A percentile compares a stretch with the other conserved stretches of the same genome.
phyloP scores from a whole-genome alignment of 371 early-diverging fungal species.

The Syncephalastrum monosporum region DNA sequence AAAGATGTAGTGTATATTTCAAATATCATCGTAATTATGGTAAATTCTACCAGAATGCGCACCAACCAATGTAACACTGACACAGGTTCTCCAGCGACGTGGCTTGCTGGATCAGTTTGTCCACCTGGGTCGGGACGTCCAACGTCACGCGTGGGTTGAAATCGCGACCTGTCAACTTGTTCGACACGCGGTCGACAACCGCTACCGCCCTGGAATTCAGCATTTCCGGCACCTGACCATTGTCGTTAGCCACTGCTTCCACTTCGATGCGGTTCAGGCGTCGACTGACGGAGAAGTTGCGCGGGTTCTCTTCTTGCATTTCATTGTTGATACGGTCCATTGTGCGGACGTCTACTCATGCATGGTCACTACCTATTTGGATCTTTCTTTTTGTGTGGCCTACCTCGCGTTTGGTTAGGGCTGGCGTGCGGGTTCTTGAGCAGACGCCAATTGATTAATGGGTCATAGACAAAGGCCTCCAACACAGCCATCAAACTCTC shows the following conservation, averaged over 20 bases:
- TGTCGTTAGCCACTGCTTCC: slow-evolving; percentile 51
- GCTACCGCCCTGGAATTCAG: slow-evolving; percentile 60
- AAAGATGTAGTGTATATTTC: too few relatives aligned
- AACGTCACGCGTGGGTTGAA: slow-evolving; percentile 84
- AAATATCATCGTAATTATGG: too few relatives aligned
- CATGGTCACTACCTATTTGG: background rate
- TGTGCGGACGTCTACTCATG: slow-evolving; percentile 30
- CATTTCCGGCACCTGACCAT: slow-evolving; percentile 45
- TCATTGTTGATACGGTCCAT: slow-evolving; percentile 42
- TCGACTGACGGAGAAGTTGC: slow-evolving; percentile 48
- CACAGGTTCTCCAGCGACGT: slow-evolving; percentile 93
- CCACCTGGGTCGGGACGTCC: slow-evolving; percentile 87
- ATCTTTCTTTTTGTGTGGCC: background rate
- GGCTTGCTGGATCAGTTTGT: slow-evolving; percentile 93
- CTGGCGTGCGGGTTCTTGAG: slow-evolving; percentile 44
- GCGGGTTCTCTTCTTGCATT: slow-evolving; percentile 41
- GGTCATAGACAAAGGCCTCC: slow-evolving; percentile 98
- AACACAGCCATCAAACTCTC: slow-evolving; percentile 98
- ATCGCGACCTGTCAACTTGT: slow-evolving; percentile 90
- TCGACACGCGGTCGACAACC: slow-evolving; percentile 64
- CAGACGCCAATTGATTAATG: slow-evolving; percentile 93
- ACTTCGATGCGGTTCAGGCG: slow-evolving; percentile 48
- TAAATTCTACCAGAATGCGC: slow-evolving; percentile 20
- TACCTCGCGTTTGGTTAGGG: slow-evolving; percentile 42
- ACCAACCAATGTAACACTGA: slow-evolving; percentile 97